These are phyloP conservation scores for Mycena vulgaris DNA, from an alignment of 768 basidiomycete species.

Conservation along the genomic window DNA sequence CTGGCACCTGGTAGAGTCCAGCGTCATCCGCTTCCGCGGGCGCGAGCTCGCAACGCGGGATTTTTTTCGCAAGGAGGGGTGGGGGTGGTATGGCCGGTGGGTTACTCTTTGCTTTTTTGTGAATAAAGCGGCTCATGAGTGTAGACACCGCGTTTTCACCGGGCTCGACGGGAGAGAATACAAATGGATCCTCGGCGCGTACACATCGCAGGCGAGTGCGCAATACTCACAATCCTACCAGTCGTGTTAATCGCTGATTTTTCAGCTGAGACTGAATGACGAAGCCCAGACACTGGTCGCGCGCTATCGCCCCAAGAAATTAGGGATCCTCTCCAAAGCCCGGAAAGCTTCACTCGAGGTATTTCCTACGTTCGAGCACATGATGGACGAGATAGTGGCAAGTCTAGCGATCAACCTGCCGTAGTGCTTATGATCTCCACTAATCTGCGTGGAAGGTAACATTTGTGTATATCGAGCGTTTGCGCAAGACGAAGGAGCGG, in stretches of 20 bases:
- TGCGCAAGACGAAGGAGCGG: conserved; percentile 44
- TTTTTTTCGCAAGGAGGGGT: conserved; percentile 46
- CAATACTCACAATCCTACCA: neutral
- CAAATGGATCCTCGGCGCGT: conserved; percentile 48
- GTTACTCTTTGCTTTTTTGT: neutral
- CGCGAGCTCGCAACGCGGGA: conserved; percentile 42
- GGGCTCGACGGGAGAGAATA: conserved; percentile 53
- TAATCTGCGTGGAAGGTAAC: conserved; percentile 35
- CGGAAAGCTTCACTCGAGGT: conserved; percentile 47
- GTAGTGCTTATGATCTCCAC: too few relatives aligned
- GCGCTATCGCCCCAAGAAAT: conserved; percentile 33
- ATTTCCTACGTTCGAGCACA: conserved; percentile 41
- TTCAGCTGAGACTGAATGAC: conserved; percentile 41
- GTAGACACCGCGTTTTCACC: conserved; percentile 51
- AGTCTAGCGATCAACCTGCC: neutral
- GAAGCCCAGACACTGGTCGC: conserved; percentile 38
- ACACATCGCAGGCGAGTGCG: conserved; percentile 38
- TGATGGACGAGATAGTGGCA: conserved; percentile 48
- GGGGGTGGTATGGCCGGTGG: conserved; percentile 42
- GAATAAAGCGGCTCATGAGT: neutral
- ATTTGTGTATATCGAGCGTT: conserved; percentile 49
- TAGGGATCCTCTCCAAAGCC: conserved; percentile 27
- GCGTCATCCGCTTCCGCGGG: conserved; percentile 48
- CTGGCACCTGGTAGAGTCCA: conserved; percentile 48
- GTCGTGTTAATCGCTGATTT: neutral